Evolutionary conservation across 164 flowering plant genomes (phyloP).

Genomic region (Santalum album): DNA sequence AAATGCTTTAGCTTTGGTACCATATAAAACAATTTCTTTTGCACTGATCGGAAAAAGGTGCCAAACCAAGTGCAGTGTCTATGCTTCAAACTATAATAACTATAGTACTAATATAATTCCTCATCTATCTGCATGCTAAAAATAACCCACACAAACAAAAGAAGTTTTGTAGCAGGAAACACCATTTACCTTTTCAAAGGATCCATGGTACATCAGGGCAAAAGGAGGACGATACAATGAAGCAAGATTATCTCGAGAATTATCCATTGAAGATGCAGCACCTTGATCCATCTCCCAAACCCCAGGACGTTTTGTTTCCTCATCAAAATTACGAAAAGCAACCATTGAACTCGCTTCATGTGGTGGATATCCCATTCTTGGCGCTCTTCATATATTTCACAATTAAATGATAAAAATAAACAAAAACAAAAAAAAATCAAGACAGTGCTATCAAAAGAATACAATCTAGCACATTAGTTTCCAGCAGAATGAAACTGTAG

Average conservation of each 20-base stretch:
- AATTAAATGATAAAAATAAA: neutral
- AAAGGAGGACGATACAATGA: conserved; percentile 82
- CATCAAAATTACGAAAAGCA: conserved; percentile 85
- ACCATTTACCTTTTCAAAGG: conserved; percentile 64
- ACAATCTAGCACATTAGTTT: too few relatives aligned
- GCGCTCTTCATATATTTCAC: conserved; percentile 16
- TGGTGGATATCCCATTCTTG: conserved; percentile 43
- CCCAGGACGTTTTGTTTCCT: conserved; percentile 70
- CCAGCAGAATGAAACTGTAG: too few relatives aligned
- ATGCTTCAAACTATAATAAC: neutral
- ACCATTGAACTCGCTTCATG: conserved; percentile 50
- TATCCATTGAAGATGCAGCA: conserved; percentile 41
- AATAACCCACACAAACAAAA: neutral
- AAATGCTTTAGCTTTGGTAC: too few relatives aligned
- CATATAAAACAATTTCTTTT: too few relatives aligned
- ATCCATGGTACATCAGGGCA: conserved; percentile 63
- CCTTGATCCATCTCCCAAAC: conserved; percentile 72
- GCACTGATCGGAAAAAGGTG: too few relatives aligned
- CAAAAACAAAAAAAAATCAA: neutral
- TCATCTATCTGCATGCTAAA: too few relatives aligned
- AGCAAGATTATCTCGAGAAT: conserved; percentile 71
- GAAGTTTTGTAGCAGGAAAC: neutral
- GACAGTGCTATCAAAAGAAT: too few relatives aligned
- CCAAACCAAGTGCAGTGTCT: too few relatives aligned
- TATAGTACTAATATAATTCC: too few relatives aligned